phyloP scores from a whole-genome alignment of 2,329 filamentous ascomycete genomes.

The Colletotrichum tanaceti region DNA sequence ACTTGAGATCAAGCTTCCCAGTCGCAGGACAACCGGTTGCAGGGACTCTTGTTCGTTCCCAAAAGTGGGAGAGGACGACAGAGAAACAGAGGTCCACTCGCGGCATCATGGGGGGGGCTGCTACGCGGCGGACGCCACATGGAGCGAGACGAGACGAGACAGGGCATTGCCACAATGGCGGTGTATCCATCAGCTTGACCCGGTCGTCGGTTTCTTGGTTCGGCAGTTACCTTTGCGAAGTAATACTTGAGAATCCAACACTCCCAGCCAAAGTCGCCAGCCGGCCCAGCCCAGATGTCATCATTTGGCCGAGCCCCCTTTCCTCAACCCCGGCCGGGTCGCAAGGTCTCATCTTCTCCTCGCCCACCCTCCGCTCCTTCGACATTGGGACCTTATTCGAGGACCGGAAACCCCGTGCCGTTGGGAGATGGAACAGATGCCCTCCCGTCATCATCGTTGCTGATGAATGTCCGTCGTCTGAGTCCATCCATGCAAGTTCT shows the following conservation, averaged over 20 bases:
- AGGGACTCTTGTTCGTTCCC: not conserved
- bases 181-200: not conserved
- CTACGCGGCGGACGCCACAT: too few relatives aligned
- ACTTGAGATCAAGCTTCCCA: not conserved
- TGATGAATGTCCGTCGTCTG: conserved; percentile 47
- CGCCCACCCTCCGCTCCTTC: conserved; percentile 43
- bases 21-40: too few relatives aligned
- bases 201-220: not conserved
- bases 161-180: not conserved
- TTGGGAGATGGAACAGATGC: conserved; percentile 65
- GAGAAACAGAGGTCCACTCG: not conserved
- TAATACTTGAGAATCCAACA: not conserved
- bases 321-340: conserved; percentile 45
- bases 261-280: conserved; percentile 33
- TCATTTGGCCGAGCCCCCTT: conserved; percentile 51
- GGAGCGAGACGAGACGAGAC: too few relatives aligned
- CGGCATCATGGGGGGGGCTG: not conserved
- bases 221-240: not conserved
- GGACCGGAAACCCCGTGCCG: conserved; percentile 67
- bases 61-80: not conserved
- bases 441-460: conserved; percentile 51
- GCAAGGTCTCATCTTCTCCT: conserved; percentile 47
- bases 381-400: conserved; percentile 47
- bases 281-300: conserved; percentile 54
- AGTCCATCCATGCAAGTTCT: conserved; percentile 3